Evolutionary conservation across 1,284 basidiomycete species (phyloP), one percentile per base, ranked within the genome.

Genomic region (Melampsora larici-populina): DNA sequence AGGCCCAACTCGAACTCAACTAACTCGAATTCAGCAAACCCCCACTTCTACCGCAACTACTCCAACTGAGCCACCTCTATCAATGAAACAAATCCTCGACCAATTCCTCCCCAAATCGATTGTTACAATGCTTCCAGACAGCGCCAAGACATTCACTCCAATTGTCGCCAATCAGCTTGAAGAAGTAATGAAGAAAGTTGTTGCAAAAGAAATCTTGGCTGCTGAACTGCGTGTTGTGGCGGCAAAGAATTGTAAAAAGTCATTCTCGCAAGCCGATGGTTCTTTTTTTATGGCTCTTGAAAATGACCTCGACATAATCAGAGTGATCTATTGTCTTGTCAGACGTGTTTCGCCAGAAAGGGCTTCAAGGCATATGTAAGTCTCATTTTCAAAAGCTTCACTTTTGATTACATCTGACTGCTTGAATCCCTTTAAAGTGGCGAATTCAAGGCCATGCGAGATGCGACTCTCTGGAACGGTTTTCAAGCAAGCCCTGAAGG

Each of bases 401-500:
- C 48, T 49, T 49, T 21, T 11, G 48, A 49, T 49, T n/a, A n/a
- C n/a, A n/a, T n/a, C n/a, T n/a, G n/a, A n/a, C n/a, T n/a, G n/a
- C n/a, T n/a, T n/a, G n/a, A n/a, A 21, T 6, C 18, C 17, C 24
- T 24, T 21, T 24, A 55, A 55, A 55, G 24, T 21, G 51, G 51
- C 24, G 51, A 55, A 18, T 55, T 21, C 51, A 55, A 55, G 51
- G 51, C 51, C 6, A 55, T 55, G 51, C 24, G 51, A 55, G 51
- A 55, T 55, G 51, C 51, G 17, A 55, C 51, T 55, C 51, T 55
- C 51, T 55, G 51, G 24, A 55, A 55, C 24, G 51, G 51, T 5
- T 55, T 55, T 55, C 51, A 55, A 55, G 51, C 51, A 55, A 55
- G 51, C 51, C 51, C 51, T 3, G 51, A 55, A 55, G 51, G 51